Evolutionary conservation across 257 asterid species (phyloP), one percentile per base, ranked within the genome.

Genomic region (Solanum infundibuliforme): DNA sequence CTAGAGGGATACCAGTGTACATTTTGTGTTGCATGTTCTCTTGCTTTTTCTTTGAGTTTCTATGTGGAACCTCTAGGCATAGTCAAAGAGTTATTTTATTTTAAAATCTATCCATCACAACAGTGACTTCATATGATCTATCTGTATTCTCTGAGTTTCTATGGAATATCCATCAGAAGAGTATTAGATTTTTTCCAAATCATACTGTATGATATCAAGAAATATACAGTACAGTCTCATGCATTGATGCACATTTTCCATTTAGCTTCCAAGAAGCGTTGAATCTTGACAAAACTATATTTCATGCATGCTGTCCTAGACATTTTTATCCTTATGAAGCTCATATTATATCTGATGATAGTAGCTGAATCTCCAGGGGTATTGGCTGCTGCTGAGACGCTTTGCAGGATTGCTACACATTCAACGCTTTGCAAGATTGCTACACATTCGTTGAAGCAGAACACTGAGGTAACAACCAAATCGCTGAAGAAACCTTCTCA

Each of bases 331-430:
- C 62, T 52, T 43, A 41, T 39, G 43, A 43, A 81, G 52, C 34
- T 87, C 85, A 38, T 81, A 86, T 18, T 29, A 46, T 83, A 25
- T 11, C 69, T 41, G 86, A 52, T 73, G 69, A 83, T 60, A 60
- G 88, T 92, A 93, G 98, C 87, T 32, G 95, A 91, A 87, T 90
- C 98, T 43, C 92, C 94, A 36, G 74, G 90, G 48, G 79, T 86
- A 48, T 58, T 91, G 62, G 90, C 88, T 89, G 99, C 99, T 88
- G 99, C 99, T 88, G 94, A 93, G 93, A 95, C 94, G 6, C 98
- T 97, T 16, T 83, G 92, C 83, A 91, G 92, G 88, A 91, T 97
- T 89, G 94, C 98, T 48, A 88, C 89, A 1, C 39, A 46, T 86
- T 87, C 91, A 41, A 94, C 94, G 6, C 98, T 95, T 16, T 83